Evolutionary conservation across 352 stramenopile genomes (phyloP), one percentile per base, ranked within the genome.

Genomic region (Elongisporangium prolatum): DNA sequence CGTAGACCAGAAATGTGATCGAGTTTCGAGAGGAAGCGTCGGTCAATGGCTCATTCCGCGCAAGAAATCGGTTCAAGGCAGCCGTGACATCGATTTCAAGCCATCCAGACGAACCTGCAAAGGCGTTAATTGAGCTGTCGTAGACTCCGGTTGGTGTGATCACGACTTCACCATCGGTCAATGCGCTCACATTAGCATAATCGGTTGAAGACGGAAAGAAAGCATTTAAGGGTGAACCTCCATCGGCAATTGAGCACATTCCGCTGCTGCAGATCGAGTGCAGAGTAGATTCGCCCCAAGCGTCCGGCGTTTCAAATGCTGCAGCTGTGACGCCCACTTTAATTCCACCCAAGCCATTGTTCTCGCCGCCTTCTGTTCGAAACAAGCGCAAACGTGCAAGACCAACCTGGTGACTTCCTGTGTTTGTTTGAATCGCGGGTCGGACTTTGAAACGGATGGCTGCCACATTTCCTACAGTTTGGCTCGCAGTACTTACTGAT

Each of bases 51-150:
- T 44, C 34, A 13, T 44, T 44, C 28, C 65, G 50, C 2, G 75
- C 61, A 22, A 86, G 56, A 22, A 85, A 76, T 13, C 60, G 56
- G 60, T 91, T 91, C 4, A 85, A 18, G 7, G 77, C 71, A n/a
- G 67, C 52, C 10, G 81, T 91, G 21, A 91, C 72, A 48, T 91
- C 81, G 48, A 91, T 76, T 22, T 87, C 74, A 21, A 91, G 25
- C 81, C 81, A 89, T 0, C 75, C 75, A 18, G 68, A 65, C 2
- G 64, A n/a, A 2, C 59, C 52, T 4, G 55, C 52, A 3, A 54
- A 52, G 13, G 72, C 65, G 22, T 63, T 61, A 5, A 13, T 44
- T 44, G 34, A 44, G 17, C 10, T 44, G 11, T 44, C 34, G 34
- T 44, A 44, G 2, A 13, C 34, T 44, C 34, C 34, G 11, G 34